Evolutionary conservation across 352 stramenopile genomes (phyloP).

Genomic region (Globisporangium middletonii): DNA sequence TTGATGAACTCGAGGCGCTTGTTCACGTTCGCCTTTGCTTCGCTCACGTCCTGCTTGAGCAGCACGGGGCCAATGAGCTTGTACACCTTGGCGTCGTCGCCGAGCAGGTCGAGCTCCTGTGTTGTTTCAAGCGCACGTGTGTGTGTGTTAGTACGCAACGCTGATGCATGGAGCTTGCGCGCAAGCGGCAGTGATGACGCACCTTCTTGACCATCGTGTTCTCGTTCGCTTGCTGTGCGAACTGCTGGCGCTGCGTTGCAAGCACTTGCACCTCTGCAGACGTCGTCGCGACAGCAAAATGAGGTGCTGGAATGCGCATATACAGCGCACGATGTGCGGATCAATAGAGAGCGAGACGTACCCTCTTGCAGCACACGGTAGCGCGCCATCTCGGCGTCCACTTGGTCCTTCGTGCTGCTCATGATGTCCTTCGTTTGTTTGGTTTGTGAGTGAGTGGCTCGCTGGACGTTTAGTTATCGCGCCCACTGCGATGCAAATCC

Average conservation of each 20-base stretch:
- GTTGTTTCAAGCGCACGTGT: background rate
- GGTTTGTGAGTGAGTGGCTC: background rate
- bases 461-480: too few relatives aligned
- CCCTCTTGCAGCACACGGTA: conserved; percentile 92
- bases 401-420: conserved; percentile 59
- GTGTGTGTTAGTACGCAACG: background rate
- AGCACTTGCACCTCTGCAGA: conserved; percentile 72
- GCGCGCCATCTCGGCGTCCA: conserved; percentile 85
- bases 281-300: too few relatives aligned
- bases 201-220: conserved; percentile 95
- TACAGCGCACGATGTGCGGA: background rate
- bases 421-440: conserved; percentile 5
- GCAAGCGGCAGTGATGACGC: background rate
- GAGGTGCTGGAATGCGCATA: background rate
- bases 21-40: conserved; percentile 92
- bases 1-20: conserved; percentile 96
- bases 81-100: conserved; percentile 88
- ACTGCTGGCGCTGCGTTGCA: conserved; percentile 83
- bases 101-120: conserved; percentile 81
- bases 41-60: conserved; percentile 92
- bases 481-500: too few relatives aligned
- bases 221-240: conserved; percentile 92
- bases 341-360: conserved; percentile 12
- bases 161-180: background rate
- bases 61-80: conserved; percentile 94